Evolutionary conservation across 139 green algal genomes (phyloP).

Genomic region (Coelastrella sp.): DNA sequence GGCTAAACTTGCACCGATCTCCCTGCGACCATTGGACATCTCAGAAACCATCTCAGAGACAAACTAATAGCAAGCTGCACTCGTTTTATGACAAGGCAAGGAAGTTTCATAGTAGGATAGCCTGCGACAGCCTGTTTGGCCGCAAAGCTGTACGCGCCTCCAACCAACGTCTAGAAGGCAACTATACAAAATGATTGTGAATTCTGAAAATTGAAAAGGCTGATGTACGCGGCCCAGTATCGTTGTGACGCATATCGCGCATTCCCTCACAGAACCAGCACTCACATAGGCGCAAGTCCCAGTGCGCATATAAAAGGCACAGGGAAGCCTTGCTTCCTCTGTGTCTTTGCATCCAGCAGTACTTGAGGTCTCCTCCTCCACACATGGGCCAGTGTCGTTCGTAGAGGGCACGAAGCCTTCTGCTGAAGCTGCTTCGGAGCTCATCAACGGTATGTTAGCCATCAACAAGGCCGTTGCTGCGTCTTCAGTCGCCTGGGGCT

Average conservation of each 20-base stretch:
- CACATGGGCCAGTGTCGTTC: not conserved
- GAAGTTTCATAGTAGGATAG: not conserved
- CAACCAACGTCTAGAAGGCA: no score
- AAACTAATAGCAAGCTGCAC: not conserved
- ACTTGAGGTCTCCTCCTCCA: not conserved
- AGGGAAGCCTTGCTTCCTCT: not conserved
- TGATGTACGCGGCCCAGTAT: no score
- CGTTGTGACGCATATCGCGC: not conserved
- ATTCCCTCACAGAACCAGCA: not conserved
- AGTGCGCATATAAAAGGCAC: slow-evolving; percentile 43
- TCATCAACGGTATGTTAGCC: not conserved
- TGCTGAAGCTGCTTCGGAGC: not conserved
- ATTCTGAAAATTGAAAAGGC: no score
- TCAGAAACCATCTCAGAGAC: not conserved
- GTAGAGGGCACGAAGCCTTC: not conserved
- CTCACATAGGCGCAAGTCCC: slow-evolving; percentile 50
- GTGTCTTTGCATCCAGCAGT: not conserved
- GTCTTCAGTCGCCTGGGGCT: not conserved
- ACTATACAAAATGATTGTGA: no score
- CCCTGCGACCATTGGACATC: slow-evolving; percentile 1
- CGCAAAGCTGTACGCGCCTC: no score
- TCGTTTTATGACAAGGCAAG: not conserved
- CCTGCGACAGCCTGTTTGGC: not conserved
- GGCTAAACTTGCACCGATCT: slow-evolving; percentile 45
- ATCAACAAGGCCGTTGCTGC: not conserved